A percentile compares a stretch with the other conserved stretches of the same genome.
These are phyloP conservation scores for Voacanga thouarsii DNA, from an alignment of 257 asterid species.

Conservation along the genomic window DNA sequence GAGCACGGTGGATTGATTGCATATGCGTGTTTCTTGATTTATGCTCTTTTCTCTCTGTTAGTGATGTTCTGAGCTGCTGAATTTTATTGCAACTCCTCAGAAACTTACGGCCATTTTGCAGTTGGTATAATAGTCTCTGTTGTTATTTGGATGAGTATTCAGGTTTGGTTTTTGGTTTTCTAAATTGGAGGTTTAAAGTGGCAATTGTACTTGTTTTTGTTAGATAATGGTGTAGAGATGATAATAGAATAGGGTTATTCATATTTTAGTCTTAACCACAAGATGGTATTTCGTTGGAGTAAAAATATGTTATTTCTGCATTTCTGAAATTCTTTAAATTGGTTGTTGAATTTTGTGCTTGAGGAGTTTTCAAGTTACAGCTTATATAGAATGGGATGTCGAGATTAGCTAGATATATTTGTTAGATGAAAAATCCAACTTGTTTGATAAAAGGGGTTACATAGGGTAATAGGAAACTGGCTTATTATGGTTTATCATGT, in stretches of 20 bases:
- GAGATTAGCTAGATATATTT: background rate
- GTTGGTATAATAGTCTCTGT: background rate
- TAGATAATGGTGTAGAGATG: background rate
- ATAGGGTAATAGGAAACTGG: background rate
- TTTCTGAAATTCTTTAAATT: background rate
- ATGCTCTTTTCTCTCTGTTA: conserved; percentile 72
- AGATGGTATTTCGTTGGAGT: background rate
- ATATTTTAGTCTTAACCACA: background rate
- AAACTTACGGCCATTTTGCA: background rate
- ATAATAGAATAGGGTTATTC: background rate
- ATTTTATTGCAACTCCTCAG: background rate
- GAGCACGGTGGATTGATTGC: conserved; percentile 81
- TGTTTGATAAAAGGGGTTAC: background rate
- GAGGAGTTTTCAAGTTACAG: background rate
- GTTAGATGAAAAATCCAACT: background rate
- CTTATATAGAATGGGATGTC: background rate
- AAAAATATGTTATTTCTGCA: conserved; percentile 1
- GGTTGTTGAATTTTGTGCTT: background rate
- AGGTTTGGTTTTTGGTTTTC: background rate
- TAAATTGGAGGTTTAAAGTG: background rate
- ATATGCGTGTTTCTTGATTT: conserved; percentile 85
- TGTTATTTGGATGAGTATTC: background rate
- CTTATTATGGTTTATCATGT: background rate
- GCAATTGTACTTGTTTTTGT: no score
- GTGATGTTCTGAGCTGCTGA: conserved; percentile 50